A percentile compares a stretch with the other conserved stretches of the same genome.
Evolutionary conservation across 2,329 filamentous ascomycete species (phyloP).

Genomic region (Hymenoscyphus infarciens): DNA sequence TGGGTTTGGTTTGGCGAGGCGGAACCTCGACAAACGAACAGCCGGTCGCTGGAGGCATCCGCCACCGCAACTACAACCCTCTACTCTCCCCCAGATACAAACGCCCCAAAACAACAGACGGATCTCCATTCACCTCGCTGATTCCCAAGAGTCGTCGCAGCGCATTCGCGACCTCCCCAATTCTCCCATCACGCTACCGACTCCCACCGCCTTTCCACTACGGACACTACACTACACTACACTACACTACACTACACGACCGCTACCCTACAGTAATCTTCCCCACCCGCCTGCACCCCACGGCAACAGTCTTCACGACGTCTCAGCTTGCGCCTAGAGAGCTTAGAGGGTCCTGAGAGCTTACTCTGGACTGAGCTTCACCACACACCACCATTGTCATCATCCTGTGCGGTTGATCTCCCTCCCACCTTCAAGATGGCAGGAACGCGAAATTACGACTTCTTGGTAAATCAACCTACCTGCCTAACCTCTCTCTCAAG

Average conservation of each 20-base stretch:
- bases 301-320: constrained; percentile 12
- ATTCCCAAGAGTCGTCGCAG: not conserved
- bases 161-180: not conserved
- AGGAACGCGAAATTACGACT: constrained; percentile 98
- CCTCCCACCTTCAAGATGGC: constrained; percentile 60
- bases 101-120: constrained; percentile 1
- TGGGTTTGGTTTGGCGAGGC: not conserved
- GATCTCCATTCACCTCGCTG: not conserved
- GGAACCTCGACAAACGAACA: not conserved
- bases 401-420: constrained; percentile 21
- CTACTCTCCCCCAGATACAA: not conserved
- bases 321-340: constrained; percentile 9
- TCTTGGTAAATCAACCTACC: constrained; percentile 66
- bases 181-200: not conserved
- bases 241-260: not conserved
- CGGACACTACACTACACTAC: not conserved
- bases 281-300: constrained; percentile 13
- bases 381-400: constrained; percentile 3
- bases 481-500: not conserved
- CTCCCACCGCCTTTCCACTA: not conserved
- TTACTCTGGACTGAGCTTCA: not conserved
- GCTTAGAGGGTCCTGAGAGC: constrained; percentile 7
- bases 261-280: constrained; percentile 6
- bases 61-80: not conserved
- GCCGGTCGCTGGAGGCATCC: not conserved